A percentile compares a stretch with the other conserved stretches of the same genome.
phyloP scores from a whole-genome alignment of 2,329 filamentous ascomycete species.

The Leptographium wingfieldii region DNA sequence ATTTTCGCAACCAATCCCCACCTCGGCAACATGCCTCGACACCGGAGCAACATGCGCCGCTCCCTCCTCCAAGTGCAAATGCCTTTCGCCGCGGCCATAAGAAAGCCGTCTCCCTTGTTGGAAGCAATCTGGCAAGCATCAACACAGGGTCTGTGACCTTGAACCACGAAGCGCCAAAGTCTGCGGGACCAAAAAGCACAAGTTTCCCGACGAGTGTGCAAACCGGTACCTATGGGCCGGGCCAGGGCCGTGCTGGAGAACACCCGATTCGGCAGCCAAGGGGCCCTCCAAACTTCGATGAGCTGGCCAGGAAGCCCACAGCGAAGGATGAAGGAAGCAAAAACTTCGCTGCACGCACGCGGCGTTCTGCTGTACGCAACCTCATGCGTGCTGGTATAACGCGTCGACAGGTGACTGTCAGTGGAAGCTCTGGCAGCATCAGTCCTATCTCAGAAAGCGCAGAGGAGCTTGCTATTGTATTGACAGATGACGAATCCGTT shows the following conservation, averaged over 20 bases:
- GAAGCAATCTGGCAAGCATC: conserved; percentile 26
- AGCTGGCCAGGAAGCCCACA: conserved; percentile 79
- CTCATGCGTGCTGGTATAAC: conserved; percentile 81
- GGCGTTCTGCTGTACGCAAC: conserved; percentile 82
- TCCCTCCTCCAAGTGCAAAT: conserved; percentile 79
- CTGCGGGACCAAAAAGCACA: conserved; percentile 62
- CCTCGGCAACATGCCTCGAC: conserved; percentile 58
- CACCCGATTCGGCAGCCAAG: conserved; percentile 89
- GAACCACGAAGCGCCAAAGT: conserved; percentile 36
- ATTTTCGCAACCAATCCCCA: conserved; percentile 51
- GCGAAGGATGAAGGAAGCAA: conserved; percentile 91
- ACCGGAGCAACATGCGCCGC: conserved; percentile 47
- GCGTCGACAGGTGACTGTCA: conserved; percentile 65
- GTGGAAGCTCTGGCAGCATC: conserved; percentile 63
- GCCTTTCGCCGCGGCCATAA: conserved; percentile 91
- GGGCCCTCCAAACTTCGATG: conserved; percentile 81
- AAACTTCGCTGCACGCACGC: conserved; percentile 90
- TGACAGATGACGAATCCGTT: conserved; percentile 66
- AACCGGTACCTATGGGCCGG: conserved; percentile 80
- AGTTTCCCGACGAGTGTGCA: conserved; percentile 60
- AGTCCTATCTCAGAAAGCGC: conserved; percentile 78
- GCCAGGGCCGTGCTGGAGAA: conserved; percentile 84
- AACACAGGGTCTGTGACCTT: conserved; percentile 29
- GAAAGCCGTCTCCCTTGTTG: conserved; percentile 66
- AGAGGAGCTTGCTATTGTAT: conserved; percentile 52